Percentiles rank a stretch among this genome's conserved stretches.
Conservation (phyloP, 306 rosid genomes). For the Acacia acuminata region DNA sequence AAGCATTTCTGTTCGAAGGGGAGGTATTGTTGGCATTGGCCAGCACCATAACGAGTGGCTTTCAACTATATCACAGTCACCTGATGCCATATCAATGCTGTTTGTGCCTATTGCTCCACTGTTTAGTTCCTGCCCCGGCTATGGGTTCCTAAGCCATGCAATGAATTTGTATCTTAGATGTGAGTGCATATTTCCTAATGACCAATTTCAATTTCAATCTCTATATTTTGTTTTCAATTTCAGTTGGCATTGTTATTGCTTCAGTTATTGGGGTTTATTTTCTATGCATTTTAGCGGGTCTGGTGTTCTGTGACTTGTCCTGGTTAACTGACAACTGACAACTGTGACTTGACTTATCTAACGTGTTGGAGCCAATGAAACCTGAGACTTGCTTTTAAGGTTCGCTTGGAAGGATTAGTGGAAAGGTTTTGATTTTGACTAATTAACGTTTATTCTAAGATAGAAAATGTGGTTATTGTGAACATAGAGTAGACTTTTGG, state of each 20-base stretch:
- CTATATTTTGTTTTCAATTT: background rate
- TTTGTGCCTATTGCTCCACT: slow-evolving; percentile 66
- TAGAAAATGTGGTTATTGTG: background rate
- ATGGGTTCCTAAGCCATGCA: background rate
- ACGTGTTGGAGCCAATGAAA: background rate
- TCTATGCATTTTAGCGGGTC: background rate
- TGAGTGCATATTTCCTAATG: background rate
- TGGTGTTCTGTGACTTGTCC: background rate
- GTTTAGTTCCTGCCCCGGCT: slow-evolving; percentile 36
- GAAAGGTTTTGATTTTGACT: background rate
- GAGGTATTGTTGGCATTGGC: slow-evolving; percentile 49
- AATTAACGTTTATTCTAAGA: background rate
- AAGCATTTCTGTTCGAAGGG: slow-evolving; percentile 47
- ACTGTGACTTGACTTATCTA: too few relatives aligned
- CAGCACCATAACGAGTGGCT: slow-evolving; percentile 62
- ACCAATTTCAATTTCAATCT: background rate
- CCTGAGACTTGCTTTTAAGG: background rate
- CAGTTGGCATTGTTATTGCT: background rate
- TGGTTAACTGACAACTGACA: too few relatives aligned
- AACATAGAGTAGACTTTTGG: background rate
- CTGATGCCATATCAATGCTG: slow-evolving; percentile 57
- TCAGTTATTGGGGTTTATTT: background rate
- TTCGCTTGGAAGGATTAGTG: background rate
- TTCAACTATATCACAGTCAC: slow-evolving; percentile 61
- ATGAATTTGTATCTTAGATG: background rate